Base-by-base conservation (phyloP, 2,329 filamentous ascomycete species). In the Fusarium sambucinum region DNA sequence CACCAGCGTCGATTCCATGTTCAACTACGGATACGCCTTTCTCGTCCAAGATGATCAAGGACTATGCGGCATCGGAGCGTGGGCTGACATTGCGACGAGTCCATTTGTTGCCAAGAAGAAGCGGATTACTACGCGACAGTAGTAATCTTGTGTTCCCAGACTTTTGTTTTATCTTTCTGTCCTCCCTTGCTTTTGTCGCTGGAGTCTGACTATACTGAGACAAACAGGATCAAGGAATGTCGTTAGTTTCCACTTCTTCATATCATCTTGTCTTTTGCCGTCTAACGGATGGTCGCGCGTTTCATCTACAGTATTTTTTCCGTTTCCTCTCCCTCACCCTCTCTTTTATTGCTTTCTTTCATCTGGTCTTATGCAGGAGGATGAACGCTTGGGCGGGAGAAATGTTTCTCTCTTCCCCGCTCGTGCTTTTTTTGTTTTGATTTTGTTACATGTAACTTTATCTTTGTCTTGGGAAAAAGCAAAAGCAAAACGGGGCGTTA, bases 41-140 rank as follows among this genome's bases (percentile, higher is more conserved):
- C 23, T 13, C 23, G 53, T 32, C 37, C 53, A 54, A 38, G 59
- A 60, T 35, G 50, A 52, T 21, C 63, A 50, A 25, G 45, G 64
- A 40, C 56, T 73, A 16, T 69, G 52, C 25, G 71, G 60, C 30
- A 60, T 72, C 40, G 71, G 71, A 30, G 62, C 69, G 10, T 73
- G 71, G 71, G 71, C 71, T 41, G 69, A 73, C 32, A 50, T 50
- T 21, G 33, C 60, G 23, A 59, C 51, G 10, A 63, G 63, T 46
- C 48, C 54, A 19, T 35, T 69, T 21, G 46, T 40, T 35, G 51
- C 60, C 61, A 69, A 62, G 46, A 68, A 52, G 37, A 57, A 27
- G 32, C 47, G 66, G 41, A 53, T 53, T 19, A 50, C 29, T 68
- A 19, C 46, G n/a, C 54, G 59, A 55, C 66, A 66, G 33, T 52